Conservation (phyloP, 2,329 filamentous ascomycete species). For the Bipolaris oryzae region DNA sequence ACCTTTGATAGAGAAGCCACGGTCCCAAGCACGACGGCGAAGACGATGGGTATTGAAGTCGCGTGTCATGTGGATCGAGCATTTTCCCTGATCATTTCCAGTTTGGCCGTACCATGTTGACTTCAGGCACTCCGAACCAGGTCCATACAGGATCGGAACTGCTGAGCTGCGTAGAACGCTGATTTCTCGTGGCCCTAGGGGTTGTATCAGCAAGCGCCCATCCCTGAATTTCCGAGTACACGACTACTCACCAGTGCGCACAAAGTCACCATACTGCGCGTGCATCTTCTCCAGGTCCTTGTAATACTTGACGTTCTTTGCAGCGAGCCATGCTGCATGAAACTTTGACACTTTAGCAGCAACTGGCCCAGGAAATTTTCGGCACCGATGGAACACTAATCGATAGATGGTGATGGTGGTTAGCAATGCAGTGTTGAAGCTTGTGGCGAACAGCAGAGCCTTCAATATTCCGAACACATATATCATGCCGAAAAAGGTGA, state of each 20-base stretch:
- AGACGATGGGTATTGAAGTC: conserved; percentile 28
- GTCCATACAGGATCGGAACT: conserved; percentile 29
- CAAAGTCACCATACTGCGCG: conserved; percentile 42
- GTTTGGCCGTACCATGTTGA: conserved; percentile 36
- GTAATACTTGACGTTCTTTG: conserved; percentile 38
- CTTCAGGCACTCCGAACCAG: conserved; percentile 31
- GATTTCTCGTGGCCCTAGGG: conserved; percentile 33
- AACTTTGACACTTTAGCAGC: conserved; percentile 34
- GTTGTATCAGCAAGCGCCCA: neutral
- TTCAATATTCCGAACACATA: conserved; percentile 16
- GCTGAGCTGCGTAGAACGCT: conserved; percentile 28
- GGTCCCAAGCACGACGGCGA: conserved; percentile 36
- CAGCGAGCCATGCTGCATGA: conserved; percentile 33
- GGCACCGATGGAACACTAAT: conserved; percentile 32
- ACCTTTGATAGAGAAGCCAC: conserved; percentile 37
- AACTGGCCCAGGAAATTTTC: conserved; percentile 33
- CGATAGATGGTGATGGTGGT: conserved; percentile 34
- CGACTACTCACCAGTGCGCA: conserved; percentile 37
- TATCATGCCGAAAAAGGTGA: conserved; percentile 17
- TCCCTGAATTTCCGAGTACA: neutral
- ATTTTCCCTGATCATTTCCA: conserved; percentile 27
- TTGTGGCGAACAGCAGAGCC: conserved; percentile 4
- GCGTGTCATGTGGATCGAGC: conserved; percentile 32
- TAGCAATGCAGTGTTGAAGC: conserved; percentile 24
- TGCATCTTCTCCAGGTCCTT: conserved; percentile 39